These are phyloP conservation scores for Phytophthora pseudosyringae DNA, from an alignment of 352 stramenopile genomes.

Conservation along the genomic window DNA sequence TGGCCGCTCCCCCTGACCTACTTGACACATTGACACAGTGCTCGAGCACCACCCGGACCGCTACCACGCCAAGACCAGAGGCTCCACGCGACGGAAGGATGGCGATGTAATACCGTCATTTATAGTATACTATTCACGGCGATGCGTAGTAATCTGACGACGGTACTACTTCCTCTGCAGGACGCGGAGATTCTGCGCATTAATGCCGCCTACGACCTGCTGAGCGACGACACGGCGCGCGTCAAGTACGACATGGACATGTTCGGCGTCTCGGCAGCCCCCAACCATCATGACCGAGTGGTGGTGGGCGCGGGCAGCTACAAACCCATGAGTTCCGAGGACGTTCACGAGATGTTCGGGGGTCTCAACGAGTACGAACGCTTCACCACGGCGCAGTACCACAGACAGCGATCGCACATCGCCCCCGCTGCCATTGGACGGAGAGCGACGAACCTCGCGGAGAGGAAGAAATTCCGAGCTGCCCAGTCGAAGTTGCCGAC, in stretches of 20 bases:
- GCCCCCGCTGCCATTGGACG: conserved; percentile 66
- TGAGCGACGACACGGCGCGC: conserved; percentile 55
- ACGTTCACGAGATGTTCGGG: conserved; percentile 80
- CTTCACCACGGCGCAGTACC: conserved; percentile 81
- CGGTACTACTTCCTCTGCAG: conserved; percentile 16
- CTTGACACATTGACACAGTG: conserved; percentile 37
- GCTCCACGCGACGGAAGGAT: conserved; percentile 33
- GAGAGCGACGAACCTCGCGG: conserved; percentile 61
- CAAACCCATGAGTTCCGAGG: conserved; percentile 69
- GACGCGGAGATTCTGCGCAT: conserved; percentile 67
- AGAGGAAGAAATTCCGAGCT: conserved; percentile 75
- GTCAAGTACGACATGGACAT: conserved; percentile 77
- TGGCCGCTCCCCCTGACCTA: neutral
- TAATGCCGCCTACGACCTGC: conserved; percentile 76
- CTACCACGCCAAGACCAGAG: conserved; percentile 39
- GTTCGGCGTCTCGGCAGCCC: conserved; percentile 63
- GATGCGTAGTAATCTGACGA: conserved; percentile 2
- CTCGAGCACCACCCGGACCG: conserved; percentile 80
- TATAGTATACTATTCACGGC: neutral
- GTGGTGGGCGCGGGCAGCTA: conserved; percentile 43
- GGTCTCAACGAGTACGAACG: conserved; percentile 76
- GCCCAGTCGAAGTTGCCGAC: conserved; percentile 60
- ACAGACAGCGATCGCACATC: conserved; percentile 57
- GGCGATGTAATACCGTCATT: conserved; percentile 32
- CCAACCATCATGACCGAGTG: conserved; percentile 42